Conservation (phyloP, 768 basidiomycete species). For the Candolleomyces efflorescens region DNA sequence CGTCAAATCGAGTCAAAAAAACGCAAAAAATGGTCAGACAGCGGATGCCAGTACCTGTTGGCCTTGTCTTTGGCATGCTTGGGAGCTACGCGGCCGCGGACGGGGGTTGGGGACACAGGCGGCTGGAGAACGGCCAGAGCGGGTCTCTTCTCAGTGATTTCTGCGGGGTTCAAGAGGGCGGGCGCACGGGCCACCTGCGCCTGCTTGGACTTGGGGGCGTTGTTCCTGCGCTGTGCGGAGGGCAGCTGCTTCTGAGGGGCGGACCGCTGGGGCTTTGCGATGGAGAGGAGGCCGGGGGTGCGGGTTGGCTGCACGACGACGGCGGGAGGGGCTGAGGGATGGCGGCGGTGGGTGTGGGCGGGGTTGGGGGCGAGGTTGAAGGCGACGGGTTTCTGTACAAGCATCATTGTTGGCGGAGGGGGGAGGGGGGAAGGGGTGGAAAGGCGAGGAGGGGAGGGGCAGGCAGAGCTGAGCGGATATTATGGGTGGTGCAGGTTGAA, state of each 20-base stretch:
- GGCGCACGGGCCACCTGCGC: slow-evolving; percentile 26
- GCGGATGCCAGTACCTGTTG: slow-evolving; percentile 17
- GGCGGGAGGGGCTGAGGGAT: slow-evolving; percentile 65
- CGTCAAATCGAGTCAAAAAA: neutral
- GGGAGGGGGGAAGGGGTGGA: slow-evolving; percentile 16
- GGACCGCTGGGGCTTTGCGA: slow-evolving; percentile 53
- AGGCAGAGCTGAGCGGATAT: slow-evolving; percentile 14
- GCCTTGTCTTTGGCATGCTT: slow-evolving; percentile 27
- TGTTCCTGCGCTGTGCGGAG: slow-evolving; percentile 21
- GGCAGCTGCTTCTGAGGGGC: slow-evolving; percentile 21
- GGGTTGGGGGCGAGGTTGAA: slow-evolving; percentile 25
- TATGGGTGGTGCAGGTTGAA: neutral
- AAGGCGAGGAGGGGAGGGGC: slow-evolving; percentile 16
- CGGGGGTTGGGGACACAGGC: slow-evolving; percentile 28
- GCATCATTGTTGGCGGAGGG: slow-evolving; percentile 35
- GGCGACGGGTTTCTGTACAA: slow-evolving; percentile 41
- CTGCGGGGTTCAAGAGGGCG: slow-evolving; percentile 19
- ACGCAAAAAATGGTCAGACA: neutral
- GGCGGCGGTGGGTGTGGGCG: slow-evolving; percentile 48
- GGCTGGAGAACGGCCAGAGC: slow-evolving; percentile 15
- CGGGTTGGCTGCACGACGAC: slow-evolving; percentile 69
- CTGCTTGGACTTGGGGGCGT: slow-evolving; percentile 24
- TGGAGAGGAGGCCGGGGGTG: slow-evolving; percentile 68
- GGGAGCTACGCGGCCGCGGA: slow-evolving; percentile 22
- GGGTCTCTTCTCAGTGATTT: slow-evolving; percentile 19